phyloP scores from a whole-genome alignment of 2,329 filamentous ascomycete species.

The Alternaria angustiovoidea region DNA sequence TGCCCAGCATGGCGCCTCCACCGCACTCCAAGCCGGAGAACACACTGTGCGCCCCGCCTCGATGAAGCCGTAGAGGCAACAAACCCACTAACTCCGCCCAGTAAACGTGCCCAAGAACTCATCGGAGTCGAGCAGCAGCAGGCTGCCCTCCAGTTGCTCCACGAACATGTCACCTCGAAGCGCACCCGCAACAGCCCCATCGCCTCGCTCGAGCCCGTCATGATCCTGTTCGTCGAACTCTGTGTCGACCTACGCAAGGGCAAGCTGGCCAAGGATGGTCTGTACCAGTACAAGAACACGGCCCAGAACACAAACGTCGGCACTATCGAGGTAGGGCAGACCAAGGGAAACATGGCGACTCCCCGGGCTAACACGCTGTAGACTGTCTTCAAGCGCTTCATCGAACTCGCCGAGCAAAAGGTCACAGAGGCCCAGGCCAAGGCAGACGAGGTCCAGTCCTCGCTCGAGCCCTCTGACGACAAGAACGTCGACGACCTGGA shows the following conservation, averaged over 20 bases:
- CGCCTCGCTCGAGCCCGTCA: constrained; percentile 94
- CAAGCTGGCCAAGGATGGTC: constrained; percentile 96
- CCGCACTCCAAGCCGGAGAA: constrained; percentile 98
- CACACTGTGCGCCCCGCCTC: constrained; percentile 68
- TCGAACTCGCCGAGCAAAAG: constrained; percentile 95
- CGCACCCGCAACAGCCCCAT: constrained; percentile 97
- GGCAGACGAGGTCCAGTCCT: constrained; percentile 92
- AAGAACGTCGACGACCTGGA: constrained; percentile 92
- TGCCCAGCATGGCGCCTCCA: constrained; percentile 83
- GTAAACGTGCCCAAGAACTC: constrained; percentile 89
- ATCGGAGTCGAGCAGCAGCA: constrained; percentile 95
- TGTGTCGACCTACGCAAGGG: constrained; percentile 98
- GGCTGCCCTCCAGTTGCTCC: constrained; percentile 91
- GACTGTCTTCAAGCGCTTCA: constrained; percentile 95
- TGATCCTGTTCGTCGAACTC: constrained; percentile 96
- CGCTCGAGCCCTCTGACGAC: constrained; percentile 77
- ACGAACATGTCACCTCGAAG: constrained; percentile 99
- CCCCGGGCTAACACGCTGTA: constrained; percentile 29
- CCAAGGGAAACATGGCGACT: not conserved
- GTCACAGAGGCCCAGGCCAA: constrained; percentile 95
- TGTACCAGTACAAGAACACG: constrained; percentile 99
- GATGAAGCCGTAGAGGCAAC: not conserved
- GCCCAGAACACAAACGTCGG: constrained; percentile 98
- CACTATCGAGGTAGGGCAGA: constrained; percentile 81
- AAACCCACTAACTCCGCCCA: constrained; percentile 23